These are phyloP conservation scores for Escallonia herrerae DNA, from an alignment of 129 eudicot genomes.

Conservation along the genomic window DNA sequence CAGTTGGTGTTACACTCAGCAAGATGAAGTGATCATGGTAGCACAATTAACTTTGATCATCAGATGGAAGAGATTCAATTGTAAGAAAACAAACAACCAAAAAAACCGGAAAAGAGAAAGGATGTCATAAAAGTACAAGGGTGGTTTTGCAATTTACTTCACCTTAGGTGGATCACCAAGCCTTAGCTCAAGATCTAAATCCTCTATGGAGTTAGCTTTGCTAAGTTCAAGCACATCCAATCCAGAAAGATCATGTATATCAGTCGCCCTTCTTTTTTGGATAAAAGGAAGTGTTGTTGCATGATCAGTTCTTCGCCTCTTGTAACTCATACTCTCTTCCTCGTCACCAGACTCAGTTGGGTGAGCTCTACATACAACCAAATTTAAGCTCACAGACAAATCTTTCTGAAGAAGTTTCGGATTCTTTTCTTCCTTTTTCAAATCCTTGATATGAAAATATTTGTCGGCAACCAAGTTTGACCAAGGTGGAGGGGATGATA, in stretches of 20 bases:
- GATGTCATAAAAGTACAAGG: constrained; percentile 6
- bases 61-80: constrained; percentile 9
- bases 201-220: constrained; percentile 30
- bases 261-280: constrained; percentile 15
- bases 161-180: constrained; percentile 74
- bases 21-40: constrained; percentile 10
- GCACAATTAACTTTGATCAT: constrained; percentile 14
- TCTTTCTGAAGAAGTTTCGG: constrained; percentile 12
- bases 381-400: constrained; percentile 32
- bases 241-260: constrained; percentile 16
- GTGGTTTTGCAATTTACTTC: constrained; percentile 19
- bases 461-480: constrained; percentile 31
- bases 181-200: constrained; percentile 87
- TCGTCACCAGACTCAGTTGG: constrained; percentile 1
- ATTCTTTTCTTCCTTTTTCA: constrained; percentile 28
- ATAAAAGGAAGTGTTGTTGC: constrained; percentile 6
- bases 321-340: constrained; percentile 31
- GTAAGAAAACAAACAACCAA: constrained; percentile 22
- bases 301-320: constrained; percentile 34
- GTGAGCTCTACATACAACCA: constrained; percentile 14
- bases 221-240: constrained; percentile 22
- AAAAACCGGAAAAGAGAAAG: neutral
- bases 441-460: constrained; percentile 18
- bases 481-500: constrained; percentile 19
- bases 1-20: constrained; percentile 7